Percentiles rank a stretch among this genome's conserved stretches.
These are phyloP conservation scores for Thalassiosira tumida DNA, from an alignment of 352 stramenopile genomes.

Conservation along the genomic window DNA sequence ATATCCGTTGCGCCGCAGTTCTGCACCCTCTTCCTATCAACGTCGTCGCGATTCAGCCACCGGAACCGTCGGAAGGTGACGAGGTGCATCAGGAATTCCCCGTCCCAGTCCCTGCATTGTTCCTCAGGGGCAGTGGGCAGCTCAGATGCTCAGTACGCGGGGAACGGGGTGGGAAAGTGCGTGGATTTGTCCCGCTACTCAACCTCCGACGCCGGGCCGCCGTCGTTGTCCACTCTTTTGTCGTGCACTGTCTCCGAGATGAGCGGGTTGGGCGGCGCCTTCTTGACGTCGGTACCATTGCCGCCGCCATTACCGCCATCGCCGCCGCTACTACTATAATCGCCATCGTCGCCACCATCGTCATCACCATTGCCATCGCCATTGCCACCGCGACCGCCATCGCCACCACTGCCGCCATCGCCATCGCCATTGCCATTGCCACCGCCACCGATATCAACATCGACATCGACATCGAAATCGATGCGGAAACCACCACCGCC, in stretches of 20 bases:
- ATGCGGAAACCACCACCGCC: slow-evolving; percentile 55
- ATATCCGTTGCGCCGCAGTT: slow-evolving; percentile 74
- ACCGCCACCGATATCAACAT: slow-evolving; percentile 52
- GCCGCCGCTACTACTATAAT: background rate
- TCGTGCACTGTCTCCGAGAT: background rate
- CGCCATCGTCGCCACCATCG: slow-evolving; percentile 33
- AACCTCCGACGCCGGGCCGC: background rate
- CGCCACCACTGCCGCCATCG: background rate
- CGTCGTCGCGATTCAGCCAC: slow-evolving; percentile 61
- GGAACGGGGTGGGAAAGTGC: background rate
- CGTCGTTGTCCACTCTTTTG: background rate
- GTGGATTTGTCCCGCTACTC: background rate
- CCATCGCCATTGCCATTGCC: slow-evolving; percentile 21
- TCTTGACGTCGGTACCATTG: background rate
- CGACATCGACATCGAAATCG: slow-evolving; percentile 48
- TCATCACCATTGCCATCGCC: slow-evolving; percentile 53
- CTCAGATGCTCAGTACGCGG: background rate
- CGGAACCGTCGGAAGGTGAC: slow-evolving; percentile 31
- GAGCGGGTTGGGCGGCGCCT: slow-evolving; percentile 4
- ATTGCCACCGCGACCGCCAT: slow-evolving; percentile 2
- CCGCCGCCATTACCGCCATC: background rate
- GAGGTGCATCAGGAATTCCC: slow-evolving; percentile 50
- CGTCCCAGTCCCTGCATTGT: slow-evolving; percentile 49
- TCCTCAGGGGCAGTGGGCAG: background rate
- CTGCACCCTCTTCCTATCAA: slow-evolving; percentile 52